A percentile compares a stretch with the other conserved stretches of the same genome.
phyloP scores from a whole-genome alignment of 106 monocot species.

The Allium sativum region DNA sequence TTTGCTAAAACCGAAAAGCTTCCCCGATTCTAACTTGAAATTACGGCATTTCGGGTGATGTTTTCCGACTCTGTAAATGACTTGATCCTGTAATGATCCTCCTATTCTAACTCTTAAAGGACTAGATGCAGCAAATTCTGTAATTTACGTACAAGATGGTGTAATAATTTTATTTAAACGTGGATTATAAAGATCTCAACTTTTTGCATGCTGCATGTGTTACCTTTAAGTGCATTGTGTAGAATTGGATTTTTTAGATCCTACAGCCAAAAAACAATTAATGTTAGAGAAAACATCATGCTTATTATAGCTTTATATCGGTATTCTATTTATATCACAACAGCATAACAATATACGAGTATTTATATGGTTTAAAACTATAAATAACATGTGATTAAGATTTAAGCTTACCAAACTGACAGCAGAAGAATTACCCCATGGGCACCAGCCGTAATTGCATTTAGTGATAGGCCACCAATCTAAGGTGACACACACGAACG shows the following conservation, averaged over 20 bases:
- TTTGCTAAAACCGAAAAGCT: constrained; percentile 26
- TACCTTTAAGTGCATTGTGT: constrained; percentile 41
- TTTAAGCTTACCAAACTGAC: constrained; percentile 13
- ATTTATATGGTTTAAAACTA: too few relatives aligned
- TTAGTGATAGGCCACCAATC: constrained; percentile 66
- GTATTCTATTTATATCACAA: too few relatives aligned
- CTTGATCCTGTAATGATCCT: constrained; percentile 50
- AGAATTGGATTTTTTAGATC: constrained; percentile 46
- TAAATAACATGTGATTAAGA: background rate
- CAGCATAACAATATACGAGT: too few relatives aligned
- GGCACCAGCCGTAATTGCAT: constrained; percentile 44
- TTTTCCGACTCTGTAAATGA: constrained; percentile 23
- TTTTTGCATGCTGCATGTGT: background rate
- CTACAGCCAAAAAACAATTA: constrained; percentile 16
- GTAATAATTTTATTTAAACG: background rate
- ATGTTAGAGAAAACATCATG: too few relatives aligned
- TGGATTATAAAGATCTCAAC: background rate
- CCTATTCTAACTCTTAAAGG: constrained; percentile 36
- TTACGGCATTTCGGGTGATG: constrained; percentile 3
- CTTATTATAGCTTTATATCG: too few relatives aligned
- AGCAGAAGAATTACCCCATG: constrained; percentile 23
- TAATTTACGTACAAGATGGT: background rate
- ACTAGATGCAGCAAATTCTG: constrained; percentile 21
- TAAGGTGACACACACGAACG: constrained; percentile 38
- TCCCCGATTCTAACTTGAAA: background rate